Evolutionary conservation across 2,329 filamentous ascomycete genomes (phyloP), one percentile per base, ranked within the genome.

Genomic region (Macrophomina pseudophaseolina): DNA sequence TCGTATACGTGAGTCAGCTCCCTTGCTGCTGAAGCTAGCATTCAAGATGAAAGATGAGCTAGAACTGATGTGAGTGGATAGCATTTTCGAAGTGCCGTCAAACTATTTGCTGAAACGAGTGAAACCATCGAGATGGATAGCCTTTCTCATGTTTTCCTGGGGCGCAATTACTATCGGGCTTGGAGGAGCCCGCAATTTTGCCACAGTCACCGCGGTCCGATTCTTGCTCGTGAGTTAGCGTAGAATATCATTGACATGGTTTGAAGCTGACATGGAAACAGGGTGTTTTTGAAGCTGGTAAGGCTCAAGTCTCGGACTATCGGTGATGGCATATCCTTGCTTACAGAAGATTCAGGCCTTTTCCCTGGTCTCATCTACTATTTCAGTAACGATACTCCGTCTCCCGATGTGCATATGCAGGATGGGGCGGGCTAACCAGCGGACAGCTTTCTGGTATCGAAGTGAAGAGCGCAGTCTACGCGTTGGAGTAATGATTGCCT

Each of bases 61-160:
- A 30, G 35, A 30, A 14, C 32, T 62, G n/a, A 62, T 18, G 44
- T 35, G 58, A 30, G 16, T 35, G 58, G 12, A 16, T 18, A 68
- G 67, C 16, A 69, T 86, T 4, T 78, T 82, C 64, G 81, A 82
- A 68, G 79, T 76, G 2, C 87, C 87, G 0, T 87, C 85, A 68
- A 88, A 88, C 67, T 86, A 87, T 68, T 78, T 88, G n/a, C 80
- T 89, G 18, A 89, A 88, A 69, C 78, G 81, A 2, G 86, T 85
- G 0, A 85, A 83, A 1, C 86, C 86, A 0, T 71, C 70, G 8
- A 68, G 69, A 18, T 75, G 73, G 73, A 68, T 75, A 30, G 68
- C 71, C 1, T 72, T 85, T 0, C 76, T 88, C 1, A 87, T 87
- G 66, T 70, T 73, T 38, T 69, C 67, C 1, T 83, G 81, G 81